A percentile compares a stretch with the other conserved stretches of the same genome.
Conservation (phyloP, 257 asterid species). For the Voacanga thouarsii region DNA sequence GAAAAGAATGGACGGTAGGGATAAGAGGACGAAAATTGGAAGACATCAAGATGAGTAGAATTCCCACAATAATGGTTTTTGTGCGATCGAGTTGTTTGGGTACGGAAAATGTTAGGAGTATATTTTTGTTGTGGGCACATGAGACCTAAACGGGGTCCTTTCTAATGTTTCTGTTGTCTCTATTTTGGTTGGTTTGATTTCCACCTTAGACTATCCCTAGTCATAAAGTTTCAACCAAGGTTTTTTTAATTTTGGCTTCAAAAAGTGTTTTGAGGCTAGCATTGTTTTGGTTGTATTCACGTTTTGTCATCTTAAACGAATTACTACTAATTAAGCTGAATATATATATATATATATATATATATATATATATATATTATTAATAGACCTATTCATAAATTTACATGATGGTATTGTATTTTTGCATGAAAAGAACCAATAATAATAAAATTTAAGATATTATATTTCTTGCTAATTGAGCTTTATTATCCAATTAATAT, state of each 20-base stretch:
- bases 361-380: too few species aligned
- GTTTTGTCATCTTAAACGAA: too few species aligned
- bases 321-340: too few species aligned
- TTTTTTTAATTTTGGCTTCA: background rate
- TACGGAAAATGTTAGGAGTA: background rate
- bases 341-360: too few species aligned
- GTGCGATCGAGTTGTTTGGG: conserved; percentile 4
- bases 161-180: conserved; percentile 12
- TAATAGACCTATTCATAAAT: too few species aligned
- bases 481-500: too few species aligned
- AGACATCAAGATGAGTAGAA: conserved; percentile 9
- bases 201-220: conserved; percentile 13
- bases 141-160: conserved; percentile 21
- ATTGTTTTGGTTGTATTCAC: background rate
- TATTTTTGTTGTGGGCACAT: conserved; percentile 7
- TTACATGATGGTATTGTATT: too few species aligned
- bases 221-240: background rate
- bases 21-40: conserved; percentile 5
- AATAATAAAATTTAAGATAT: too few species aligned
- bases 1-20: conserved; percentile 23
- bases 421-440: too few species aligned
- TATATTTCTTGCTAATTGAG: too few species aligned
- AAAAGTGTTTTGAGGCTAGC: conserved; percentile 12
- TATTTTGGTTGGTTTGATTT: conserved; percentile 20
- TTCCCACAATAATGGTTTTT: background rate